Evolutionary conservation across 1,139 yeast genomes (phyloP).

Genomic region (Waltiozyma sp.): DNA sequence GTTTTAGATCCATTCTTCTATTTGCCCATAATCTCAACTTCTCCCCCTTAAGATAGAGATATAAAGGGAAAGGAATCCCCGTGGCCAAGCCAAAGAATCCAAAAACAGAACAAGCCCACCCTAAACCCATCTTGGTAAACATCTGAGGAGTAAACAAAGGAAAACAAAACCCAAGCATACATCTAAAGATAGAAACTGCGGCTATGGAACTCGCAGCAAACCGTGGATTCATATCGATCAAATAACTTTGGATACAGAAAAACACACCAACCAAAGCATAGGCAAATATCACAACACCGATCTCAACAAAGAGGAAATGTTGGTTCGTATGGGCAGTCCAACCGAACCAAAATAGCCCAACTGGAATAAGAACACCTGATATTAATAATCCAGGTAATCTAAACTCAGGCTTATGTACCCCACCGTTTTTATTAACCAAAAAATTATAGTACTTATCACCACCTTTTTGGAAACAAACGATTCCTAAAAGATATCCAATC

Average conservation of each 20-base stretch:
- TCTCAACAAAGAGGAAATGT: conserved; percentile 47
- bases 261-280: conserved; percentile 45
- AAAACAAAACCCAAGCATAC: conserved; percentile 45
- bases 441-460: conserved; percentile 29
- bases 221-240: conserved; percentile 56
- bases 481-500: conserved; percentile 38
- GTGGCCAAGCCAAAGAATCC: conserved; percentile 42
- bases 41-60: conserved; percentile 47
- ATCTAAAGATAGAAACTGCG: conserved; percentile 52
- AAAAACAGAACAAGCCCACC: conserved; percentile 58
- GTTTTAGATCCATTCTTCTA: conserved; percentile 28
- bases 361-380: conserved; percentile 37
- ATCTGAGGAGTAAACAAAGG: conserved; percentile 36
- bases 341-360: conserved; percentile 51
- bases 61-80: conserved; percentile 55
- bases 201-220: conserved; percentile 52
- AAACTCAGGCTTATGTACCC: conserved; percentile 46
- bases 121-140: conserved; percentile 39
- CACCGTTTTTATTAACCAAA: conserved; percentile 32
- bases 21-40: conserved; percentile 47
- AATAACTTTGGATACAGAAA: conserved; percentile 47
- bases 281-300: conserved; percentile 45
- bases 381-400: conserved; percentile 35
- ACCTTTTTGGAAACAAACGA: conserved; percentile 31
- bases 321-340: conserved; percentile 44